Evolutionary conservation across 768 basidiomycete genomes (phyloP), one percentile per base, ranked within the genome.

Genomic region (Suillus americanus): DNA sequence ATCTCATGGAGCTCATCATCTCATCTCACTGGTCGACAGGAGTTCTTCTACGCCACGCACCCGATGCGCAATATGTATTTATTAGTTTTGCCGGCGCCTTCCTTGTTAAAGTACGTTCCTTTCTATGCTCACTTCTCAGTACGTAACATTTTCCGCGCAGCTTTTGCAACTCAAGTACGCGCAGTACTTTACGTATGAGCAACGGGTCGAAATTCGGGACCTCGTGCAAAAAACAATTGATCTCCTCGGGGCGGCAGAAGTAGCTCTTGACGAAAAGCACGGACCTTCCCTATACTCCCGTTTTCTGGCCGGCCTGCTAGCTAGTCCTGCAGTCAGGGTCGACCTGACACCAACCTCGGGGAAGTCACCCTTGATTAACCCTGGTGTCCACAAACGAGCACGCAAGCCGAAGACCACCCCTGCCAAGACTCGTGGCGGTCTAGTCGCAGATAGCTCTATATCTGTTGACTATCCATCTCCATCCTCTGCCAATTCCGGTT

Each of bases 61-160:
- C 92, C 2, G 91, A 92, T 71, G 87, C 89, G 0, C 89, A 93
- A 67, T 88, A 86, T 65, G 87, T 94, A 12, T 92, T 94, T 68
- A 82, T 88, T 30, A 91, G 89, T 0, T 94, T 93, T 66, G 92
- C 92, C 12, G 86, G 88, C 10, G 88, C 92, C 2, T 94, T 94
- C 80, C 80, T 95, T 18, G 83, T 95, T 67, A 94, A 94, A 81
- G 90, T 88, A 71, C 57, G 76, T 57, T 30, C 7, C n/a, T 53
- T 50, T 5, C 25, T 48, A 35, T 33, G 30, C 41, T 59, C 35
- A 30, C 7, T 35, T 62, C 60, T 37, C 57, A 40, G 30, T 25
- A 16, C 13, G 33, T 45, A 10, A 59, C 43, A 30, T 23, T 30
- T 61, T 48, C 35, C 59, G 54, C 8, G 16, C 66, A 89, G 89